Base-by-base conservation (phyloP, 2,329 filamentous ascomycete species). In the Botrytis aclada region DNA sequence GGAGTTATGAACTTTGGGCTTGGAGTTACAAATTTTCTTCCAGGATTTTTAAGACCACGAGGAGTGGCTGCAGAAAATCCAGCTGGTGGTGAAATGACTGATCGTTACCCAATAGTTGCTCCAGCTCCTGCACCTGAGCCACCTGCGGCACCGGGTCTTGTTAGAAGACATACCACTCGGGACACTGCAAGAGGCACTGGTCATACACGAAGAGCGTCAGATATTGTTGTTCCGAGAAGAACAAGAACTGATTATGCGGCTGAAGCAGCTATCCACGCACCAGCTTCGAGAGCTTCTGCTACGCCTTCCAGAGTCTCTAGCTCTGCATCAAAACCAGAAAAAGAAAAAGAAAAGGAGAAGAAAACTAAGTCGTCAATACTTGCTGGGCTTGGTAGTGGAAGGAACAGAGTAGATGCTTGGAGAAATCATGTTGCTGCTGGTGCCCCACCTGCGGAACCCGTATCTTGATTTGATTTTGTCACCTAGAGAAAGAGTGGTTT, bases 1-100 rank as follows among this genome's bases (percentile, higher is more conserved):
- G 80, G 79, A 3, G 78, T 77, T 66, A 80, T 80, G 51, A 78
- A 79, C 29, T 77, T 80, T 60, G 81, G 80, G 18, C 77, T 77
- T 20, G 78, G 78, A 41, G 79, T 81, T 16, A 81, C 80, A 10
- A 80, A 82, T 54, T 79, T 80, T 67, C 76, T 79, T 32, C 77
- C 79, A 74, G 78, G 78, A 7, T 76, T 78, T 25, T 73, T 74
- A 10, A 75, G 77, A 71, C 76, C 76, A 45, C 73, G 77, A 71
- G 76, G 75, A n/a, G 70, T 69, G 3, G 73, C 74, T 39, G 34
- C 47, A 7, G 70, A 69, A 25, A 75, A 74, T 37, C 65, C 75
- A 34, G 67, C 66, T 29, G 63, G 34, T 20, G 25, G 64, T 37
- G 72, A 70, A 37, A 78, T 78, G 74, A 47, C 67, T 61, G 77